Evolutionary conservation across 257 asterid genomes (phyloP).

Genomic region (Parsonsia alboflavescens): DNA sequence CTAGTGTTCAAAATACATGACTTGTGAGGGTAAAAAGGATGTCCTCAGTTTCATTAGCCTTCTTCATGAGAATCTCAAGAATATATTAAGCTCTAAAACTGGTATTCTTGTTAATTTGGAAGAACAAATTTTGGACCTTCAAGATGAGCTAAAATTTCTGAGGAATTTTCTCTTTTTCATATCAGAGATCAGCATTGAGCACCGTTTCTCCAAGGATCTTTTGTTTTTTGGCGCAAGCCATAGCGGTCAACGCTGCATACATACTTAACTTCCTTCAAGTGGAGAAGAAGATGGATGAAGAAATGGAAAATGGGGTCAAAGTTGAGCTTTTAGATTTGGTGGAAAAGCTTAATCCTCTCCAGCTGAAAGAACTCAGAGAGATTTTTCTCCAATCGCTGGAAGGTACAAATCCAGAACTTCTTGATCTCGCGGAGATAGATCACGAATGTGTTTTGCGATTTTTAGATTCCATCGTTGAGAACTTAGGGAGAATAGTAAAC

Average conservation of each 20-base stretch:
- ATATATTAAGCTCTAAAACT: neutral
- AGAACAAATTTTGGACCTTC: neutral
- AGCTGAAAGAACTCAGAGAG: neutral
- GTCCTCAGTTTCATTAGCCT: neutral
- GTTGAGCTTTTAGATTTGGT: neutral
- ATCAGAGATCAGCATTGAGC: neutral
- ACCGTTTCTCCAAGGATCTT: neutral
- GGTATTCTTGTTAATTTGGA: neutral
- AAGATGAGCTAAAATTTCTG: neutral
- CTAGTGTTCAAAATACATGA: neutral
- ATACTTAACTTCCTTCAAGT: neutral
- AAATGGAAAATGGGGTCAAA: neutral
- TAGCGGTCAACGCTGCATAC: neutral
- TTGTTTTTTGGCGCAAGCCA: neutral
- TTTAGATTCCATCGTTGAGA: too few species aligned
- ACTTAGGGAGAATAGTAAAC: too few species aligned
- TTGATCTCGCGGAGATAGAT: too few species aligned
- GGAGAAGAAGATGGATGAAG: neutral
- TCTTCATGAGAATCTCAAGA: neutral
- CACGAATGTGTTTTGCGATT: too few species aligned
- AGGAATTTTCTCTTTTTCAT: neutral
- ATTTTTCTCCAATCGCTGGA: too few species aligned
- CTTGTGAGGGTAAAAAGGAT: neutral
- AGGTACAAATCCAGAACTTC: too few species aligned
- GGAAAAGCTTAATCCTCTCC: neutral